These are phyloP conservation scores for Trametes hirsuta DNA, from an alignment of 1,284 basidiomycete genomes.

Conservation along the genomic window DNA sequence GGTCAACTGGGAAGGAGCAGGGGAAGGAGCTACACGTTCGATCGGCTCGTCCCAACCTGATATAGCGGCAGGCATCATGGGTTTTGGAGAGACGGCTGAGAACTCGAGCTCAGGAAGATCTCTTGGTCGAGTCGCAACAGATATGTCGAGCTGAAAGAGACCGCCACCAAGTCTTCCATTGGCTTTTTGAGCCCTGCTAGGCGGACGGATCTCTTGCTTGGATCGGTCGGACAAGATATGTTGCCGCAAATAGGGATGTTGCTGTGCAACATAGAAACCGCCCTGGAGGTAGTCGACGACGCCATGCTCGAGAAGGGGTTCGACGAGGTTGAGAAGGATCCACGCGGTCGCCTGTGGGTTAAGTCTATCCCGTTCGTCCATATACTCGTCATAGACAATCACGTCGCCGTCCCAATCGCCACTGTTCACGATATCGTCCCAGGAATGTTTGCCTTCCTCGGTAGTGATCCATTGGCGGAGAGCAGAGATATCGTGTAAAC, in stretches of 20 bases:
- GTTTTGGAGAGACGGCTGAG: conserved; percentile 41
- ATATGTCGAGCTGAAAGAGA: conserved; percentile 69
- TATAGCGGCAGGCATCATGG: conserved; percentile 42
- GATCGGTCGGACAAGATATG: conserved; percentile 45
- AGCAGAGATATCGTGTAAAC: conserved; percentile 65
- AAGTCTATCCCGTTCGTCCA: conserved; percentile 63
- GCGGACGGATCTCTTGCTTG: conserved; percentile 2
- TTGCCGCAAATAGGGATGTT: conserved; percentile 55
- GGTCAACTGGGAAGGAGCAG: conserved; percentile 62
- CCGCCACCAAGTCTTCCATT: conserved; percentile 45
- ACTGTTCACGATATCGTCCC: conserved; percentile 61
- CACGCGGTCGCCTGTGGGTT: conserved; percentile 61
- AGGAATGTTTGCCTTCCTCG: conserved; percentile 64
- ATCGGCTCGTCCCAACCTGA: conserved; percentile 44
- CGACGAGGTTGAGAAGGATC: conserved; percentile 64
- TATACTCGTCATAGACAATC: conserved; percentile 76
- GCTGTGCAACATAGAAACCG: conserved; percentile 62
- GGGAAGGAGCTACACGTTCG: conserved; percentile 53
- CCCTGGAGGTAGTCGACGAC: conserved; percentile 68
- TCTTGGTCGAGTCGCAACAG: conserved; percentile 52
- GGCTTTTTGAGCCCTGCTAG: conserved; percentile 22
- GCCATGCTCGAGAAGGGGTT: conserved; percentile 55
- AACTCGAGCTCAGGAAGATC: conserved; percentile 61
- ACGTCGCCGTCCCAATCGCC: conserved; percentile 73
- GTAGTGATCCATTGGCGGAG: conserved; percentile 81